Percentiles rank a stretch among this genome's conserved stretches.
These are phyloP conservation scores for Exophiala sideris DNA, from an alignment of 2,329 filamentous ascomycete genomes.

Conservation along the genomic window DNA sequence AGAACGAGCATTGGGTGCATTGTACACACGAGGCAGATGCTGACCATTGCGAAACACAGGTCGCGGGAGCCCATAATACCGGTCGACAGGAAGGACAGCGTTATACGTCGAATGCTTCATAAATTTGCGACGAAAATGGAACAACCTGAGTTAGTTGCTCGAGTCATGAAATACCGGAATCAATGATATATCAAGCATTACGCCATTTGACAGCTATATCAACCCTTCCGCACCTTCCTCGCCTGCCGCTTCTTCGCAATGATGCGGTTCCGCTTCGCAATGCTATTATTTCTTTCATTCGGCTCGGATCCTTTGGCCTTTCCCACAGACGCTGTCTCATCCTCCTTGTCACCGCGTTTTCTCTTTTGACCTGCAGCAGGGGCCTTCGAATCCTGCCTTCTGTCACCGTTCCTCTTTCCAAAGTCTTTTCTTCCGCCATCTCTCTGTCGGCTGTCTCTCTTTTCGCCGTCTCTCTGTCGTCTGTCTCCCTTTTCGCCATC, in stretches of 20 bases:
- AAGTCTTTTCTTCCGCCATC: no score
- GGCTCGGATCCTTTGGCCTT: slow-evolving; percentile 11
- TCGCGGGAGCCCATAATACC: slow-evolving; percentile 24
- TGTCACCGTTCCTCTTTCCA: slow-evolving; percentile 13
- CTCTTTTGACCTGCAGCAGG: slow-evolving; percentile 14
- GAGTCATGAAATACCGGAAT: background rate
- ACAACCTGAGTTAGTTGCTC: background rate
- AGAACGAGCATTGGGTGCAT: background rate
- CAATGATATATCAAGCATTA: background rate
- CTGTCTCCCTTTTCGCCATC: no score
- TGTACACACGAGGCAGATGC: background rate
- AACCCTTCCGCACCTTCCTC: slow-evolving; percentile 60
- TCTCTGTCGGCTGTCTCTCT: background rate
- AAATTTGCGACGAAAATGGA: background rate
- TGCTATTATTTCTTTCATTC: slow-evolving; percentile 48
- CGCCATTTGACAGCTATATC: slow-evolving; percentile 3
- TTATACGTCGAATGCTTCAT: background rate
- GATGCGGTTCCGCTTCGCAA: slow-evolving; percentile 67
- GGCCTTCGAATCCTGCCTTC: slow-evolving; percentile 5
- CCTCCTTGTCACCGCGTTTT: slow-evolving; percentile 32
- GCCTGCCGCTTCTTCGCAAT: slow-evolving; percentile 81
- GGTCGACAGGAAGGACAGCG: slow-evolving; percentile 2
- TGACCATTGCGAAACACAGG: slow-evolving; percentile 14
- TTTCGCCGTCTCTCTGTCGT: slow-evolving; percentile 33
- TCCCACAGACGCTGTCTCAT: slow-evolving; percentile 31